These are phyloP conservation scores for Kitagawia praeruptora DNA, from an alignment of 129 eudicot species.

Conservation along the genomic window DNA sequence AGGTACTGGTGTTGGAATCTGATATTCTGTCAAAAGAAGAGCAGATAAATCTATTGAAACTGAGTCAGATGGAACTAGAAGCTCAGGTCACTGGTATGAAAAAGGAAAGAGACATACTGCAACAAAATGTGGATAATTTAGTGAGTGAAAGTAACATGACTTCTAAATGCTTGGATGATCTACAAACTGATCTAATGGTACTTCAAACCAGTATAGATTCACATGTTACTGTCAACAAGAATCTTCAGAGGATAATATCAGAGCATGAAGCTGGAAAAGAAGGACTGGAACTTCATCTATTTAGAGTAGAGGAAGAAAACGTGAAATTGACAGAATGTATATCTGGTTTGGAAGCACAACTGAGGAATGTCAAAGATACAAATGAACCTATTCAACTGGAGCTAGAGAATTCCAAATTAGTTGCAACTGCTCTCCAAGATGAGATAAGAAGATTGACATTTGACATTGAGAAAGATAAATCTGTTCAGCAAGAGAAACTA, in stretches of 20 bases:
- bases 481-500: conserved; percentile 23
- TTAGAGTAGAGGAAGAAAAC: conserved; percentile 49
- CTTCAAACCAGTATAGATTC: conserved; percentile 48
- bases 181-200: conserved; percentile 37
- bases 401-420: conserved; percentile 30
- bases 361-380: conserved; percentile 25
- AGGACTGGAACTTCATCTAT: conserved; percentile 35
- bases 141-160: conserved; percentile 40
- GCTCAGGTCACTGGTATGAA: conserved; percentile 28
- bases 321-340: conserved; percentile 24
- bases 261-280: conserved; percentile 40
- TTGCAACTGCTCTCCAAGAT: conserved; percentile 34
- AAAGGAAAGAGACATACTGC: conserved; percentile 38
- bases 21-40: conserved; percentile 20
- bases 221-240: conserved; percentile 50
- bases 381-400: conserved; percentile 24
- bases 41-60: conserved; percentile 14
- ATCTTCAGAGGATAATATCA: conserved; percentile 34
- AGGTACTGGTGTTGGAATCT: conserved; percentile 16
- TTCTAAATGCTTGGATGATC: conserved; percentile 51
- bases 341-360: conserved; percentile 38
- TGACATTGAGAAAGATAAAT: conserved; percentile 18
- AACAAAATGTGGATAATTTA: conserved; percentile 46
- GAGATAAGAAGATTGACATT: conserved; percentile 28
- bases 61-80: conserved; percentile 26